These are phyloP conservation scores for Arabidopsis lyrata DNA, from an alignment of 441 rosid species.

Conservation along the genomic window DNA sequence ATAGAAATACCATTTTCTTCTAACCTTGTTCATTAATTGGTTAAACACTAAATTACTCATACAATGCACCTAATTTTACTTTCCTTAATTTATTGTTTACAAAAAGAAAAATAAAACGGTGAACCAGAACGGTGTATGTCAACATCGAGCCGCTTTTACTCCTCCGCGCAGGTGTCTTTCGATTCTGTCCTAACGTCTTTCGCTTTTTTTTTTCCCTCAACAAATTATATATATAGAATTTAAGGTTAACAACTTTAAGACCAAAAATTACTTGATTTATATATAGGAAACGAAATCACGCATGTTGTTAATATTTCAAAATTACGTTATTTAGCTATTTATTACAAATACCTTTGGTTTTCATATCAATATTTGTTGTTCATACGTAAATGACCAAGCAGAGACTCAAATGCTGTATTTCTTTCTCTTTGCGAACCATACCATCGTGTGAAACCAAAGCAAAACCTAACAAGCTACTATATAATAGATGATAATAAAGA, in stretches of 20 bases:
- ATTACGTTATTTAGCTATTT: not conserved
- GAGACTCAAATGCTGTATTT: constrained; percentile 1
- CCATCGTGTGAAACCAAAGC: constrained; percentile 22
- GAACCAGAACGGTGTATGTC: constrained; percentile 19
- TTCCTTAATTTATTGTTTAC: not conserved
- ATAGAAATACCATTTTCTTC: not conserved
- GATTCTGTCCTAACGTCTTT: not conserved
- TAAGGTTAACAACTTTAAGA: not conserved
- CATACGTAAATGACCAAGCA: constrained; percentile 3
- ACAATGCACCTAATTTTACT: constrained; percentile 18
- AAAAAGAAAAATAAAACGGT: not conserved
- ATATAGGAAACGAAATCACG: not conserved
- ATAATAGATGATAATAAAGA: not conserved
- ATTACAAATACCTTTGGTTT: not conserved
- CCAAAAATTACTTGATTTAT: constrained; percentile 1
- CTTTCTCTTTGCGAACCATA: not conserved
- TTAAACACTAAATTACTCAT: constrained; percentile 29
- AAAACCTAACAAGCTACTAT: constrained; percentile 24
- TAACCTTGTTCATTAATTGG: constrained; percentile 18
- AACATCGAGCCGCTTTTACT: constrained; percentile 32
- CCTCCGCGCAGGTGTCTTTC: constrained; percentile 1
- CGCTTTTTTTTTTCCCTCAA: not conserved
- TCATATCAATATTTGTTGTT: not conserved
- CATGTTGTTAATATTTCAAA: not conserved
- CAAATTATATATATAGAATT: too few relatives aligned